Evolutionary conservation across 2,329 filamentous ascomycete genomes (phyloP).

Genomic region (Lachnellula arida): DNA sequence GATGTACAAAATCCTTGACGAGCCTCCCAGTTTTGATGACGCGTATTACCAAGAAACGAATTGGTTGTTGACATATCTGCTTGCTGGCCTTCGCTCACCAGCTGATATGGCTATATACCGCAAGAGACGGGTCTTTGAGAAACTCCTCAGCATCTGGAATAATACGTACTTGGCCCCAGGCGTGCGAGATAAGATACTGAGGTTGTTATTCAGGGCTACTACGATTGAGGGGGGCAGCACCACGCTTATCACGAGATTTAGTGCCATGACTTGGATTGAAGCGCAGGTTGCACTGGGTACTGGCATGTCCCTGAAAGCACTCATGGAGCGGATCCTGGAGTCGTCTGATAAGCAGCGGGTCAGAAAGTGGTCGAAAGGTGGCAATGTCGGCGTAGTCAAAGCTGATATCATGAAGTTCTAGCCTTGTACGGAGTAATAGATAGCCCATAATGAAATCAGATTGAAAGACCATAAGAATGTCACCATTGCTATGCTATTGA

Average conservation of each 20-base stretch:
- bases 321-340: slow-evolving; percentile 57
- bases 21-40: slow-evolving; percentile 68
- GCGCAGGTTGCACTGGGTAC: slow-evolving; percentile 48
- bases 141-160: slow-evolving; percentile 63
- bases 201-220: slow-evolving; percentile 63
- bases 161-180: slow-evolving; percentile 56
- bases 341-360: slow-evolving; percentile 65
- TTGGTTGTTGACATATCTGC: slow-evolving; percentile 69
- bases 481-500: neutral
- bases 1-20: slow-evolving; percentile 56
- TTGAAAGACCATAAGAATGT: neutral
- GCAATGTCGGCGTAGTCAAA: slow-evolving; percentile 28
- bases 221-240: slow-evolving; percentile 68
- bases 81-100: slow-evolving; percentile 59
- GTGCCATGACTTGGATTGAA: slow-evolving; percentile 70
- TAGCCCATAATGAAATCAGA: slow-evolving; percentile 14
- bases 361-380: slow-evolving; percentile 54
- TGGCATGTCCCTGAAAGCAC: slow-evolving; percentile 44
- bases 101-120: slow-evolving; percentile 58
- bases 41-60: slow-evolving; percentile 66
- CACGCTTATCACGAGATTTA: slow-evolving; percentile 74
- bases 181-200: slow-evolving; percentile 52
- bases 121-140: slow-evolving; percentile 66
- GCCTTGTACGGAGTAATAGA: slow-evolving; percentile 5
- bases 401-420: slow-evolving; percentile 23